Percentiles rank a stretch among this genome's conserved stretches.
These are phyloP conservation scores for Kwoniella mangroviensis DNA, from an alignment of 768 basidiomycete species.

Conservation along the genomic window DNA sequence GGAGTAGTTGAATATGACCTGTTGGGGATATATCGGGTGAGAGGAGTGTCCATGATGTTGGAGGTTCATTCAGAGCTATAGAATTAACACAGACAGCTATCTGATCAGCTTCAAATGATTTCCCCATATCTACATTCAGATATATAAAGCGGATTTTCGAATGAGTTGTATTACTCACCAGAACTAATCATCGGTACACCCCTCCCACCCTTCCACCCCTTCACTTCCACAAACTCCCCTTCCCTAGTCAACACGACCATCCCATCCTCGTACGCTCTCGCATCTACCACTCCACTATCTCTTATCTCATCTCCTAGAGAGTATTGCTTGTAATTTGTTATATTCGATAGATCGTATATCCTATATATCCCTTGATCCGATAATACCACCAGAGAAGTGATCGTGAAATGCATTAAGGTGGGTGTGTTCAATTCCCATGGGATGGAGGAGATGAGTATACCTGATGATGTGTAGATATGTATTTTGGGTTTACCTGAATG, in stretches of 20 bases:
- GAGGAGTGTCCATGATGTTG: conserved; percentile 83
- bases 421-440: conserved; percentile 79
- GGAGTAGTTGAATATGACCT: conserved; percentile 83
- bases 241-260: conserved; percentile 81
- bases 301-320: conserved; percentile 81
- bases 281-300: conserved; percentile 79
- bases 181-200: conserved; percentile 74
- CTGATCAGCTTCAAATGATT: not conserved
- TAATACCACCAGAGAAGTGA: conserved; percentile 67
- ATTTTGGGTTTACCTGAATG: conserved; percentile 76
- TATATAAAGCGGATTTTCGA: not conserved
- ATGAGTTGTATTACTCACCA: conserved; percentile 62
- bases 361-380: conserved; percentile 93
- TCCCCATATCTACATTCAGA: not conserved
- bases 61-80: conserved; percentile 74
- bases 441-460: conserved; percentile 63
- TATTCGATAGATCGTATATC: conserved; percentile 65
- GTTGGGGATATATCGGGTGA: conserved; percentile 88
- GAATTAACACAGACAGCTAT: not conserved
- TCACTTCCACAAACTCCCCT: conserved; percentile 78
- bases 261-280: conserved; percentile 82
- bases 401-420: conserved; percentile 64
- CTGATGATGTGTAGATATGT: conserved; percentile 83
- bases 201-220: conserved; percentile 81
- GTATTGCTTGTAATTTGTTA: conserved; percentile 81